Percentiles rank a stretch among this genome's conserved stretches.
These are phyloP conservation scores for Ilex aquifolium DNA, from an alignment of 257 asterid genomes.

Conservation along the genomic window DNA sequence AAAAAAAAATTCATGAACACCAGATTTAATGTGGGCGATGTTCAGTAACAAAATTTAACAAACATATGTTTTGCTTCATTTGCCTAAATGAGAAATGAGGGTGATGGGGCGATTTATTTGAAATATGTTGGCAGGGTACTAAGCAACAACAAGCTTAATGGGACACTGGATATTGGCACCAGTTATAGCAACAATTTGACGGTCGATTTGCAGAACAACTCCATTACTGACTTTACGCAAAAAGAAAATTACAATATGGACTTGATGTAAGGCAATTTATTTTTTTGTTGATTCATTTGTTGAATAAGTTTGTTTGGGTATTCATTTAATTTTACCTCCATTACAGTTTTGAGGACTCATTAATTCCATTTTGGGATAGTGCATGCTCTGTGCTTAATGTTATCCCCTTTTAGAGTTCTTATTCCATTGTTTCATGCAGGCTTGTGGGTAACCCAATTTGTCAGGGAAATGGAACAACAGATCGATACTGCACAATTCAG, in stretches of 20 bases:
- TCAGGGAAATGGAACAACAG: conserved; percentile 34
- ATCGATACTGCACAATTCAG: conserved; percentile 34
- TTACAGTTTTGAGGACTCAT: neutral
- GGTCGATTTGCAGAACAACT: conserved; percentile 64
- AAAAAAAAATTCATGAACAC: too few relatives aligned
- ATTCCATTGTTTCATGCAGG: conserved; percentile 30
- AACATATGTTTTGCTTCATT: too few relatives aligned
- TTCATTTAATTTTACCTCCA: neutral
- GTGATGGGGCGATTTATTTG: conserved; percentile 7
- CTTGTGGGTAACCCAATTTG: conserved; percentile 69
- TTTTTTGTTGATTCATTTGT: neutral
- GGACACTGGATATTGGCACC: conserved; percentile 58
- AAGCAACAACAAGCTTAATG: conserved; percentile 56
- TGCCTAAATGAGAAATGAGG: neutral
- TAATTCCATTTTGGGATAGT: neutral
- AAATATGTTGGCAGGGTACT: conserved; percentile 40
- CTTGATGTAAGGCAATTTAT: conserved; percentile 36
- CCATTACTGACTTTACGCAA: conserved; percentile 43
- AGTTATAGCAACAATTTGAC: conserved; percentile 52
- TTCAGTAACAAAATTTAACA: too few relatives aligned
- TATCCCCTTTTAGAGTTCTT: conserved; percentile 2
- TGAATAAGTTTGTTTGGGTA: neutral
- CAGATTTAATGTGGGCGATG: too few relatives aligned
- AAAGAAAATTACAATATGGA: conserved; percentile 33
- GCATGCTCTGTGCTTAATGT: neutral